These are phyloP conservation scores for Zelopaecilomyces penicillatus DNA, from an alignment of 2,329 filamentous ascomycete species.

Conservation along the genomic window DNA sequence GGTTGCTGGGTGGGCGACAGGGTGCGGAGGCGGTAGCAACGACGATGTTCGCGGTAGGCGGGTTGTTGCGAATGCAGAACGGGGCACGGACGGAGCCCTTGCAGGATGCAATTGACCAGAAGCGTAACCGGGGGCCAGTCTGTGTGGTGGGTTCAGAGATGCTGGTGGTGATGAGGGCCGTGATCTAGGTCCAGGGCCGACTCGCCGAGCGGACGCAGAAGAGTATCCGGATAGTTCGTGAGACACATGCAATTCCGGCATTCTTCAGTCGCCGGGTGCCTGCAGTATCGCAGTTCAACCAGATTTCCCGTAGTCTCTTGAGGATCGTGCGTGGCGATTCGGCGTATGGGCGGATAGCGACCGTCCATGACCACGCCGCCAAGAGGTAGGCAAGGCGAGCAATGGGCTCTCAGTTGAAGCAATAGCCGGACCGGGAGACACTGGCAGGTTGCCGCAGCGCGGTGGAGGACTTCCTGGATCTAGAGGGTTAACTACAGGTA, in stretches of 20 bases:
- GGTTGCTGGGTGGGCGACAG: background rate
- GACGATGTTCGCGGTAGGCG: constrained; percentile 36
- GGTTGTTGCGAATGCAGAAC: constrained; percentile 21
- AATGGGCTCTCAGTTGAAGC: too few relatives aligned
- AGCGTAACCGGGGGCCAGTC: constrained; percentile 2
- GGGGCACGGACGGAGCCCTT: constrained; percentile 17
- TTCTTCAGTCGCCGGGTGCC: constrained; percentile 12
- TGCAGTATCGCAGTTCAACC: background rate
- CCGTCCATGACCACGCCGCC: too few relatives aligned
- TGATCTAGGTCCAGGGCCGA: constrained; percentile 1
- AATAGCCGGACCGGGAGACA: too few relatives aligned
- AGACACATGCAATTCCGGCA: constrained; percentile 18
- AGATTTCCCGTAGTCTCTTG: too few relatives aligned
- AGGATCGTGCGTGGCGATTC: too few relatives aligned
- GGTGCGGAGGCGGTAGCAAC: constrained; percentile 30
- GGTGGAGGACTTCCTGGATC: too few relatives aligned
- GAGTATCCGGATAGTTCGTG: constrained; percentile 11
- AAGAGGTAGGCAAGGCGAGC: too few relatives aligned
- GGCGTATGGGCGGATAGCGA: too few relatives aligned
- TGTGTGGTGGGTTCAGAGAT: constrained; percentile 4
- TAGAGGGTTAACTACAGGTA: too few relatives aligned
- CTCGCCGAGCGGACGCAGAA: constrained; percentile 2
- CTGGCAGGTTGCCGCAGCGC: too few relatives aligned
- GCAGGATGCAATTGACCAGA: constrained; percentile 7
- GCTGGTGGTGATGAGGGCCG: constrained; percentile 6